These are phyloP conservation scores for Colletotrichum scovillei DNA, from an alignment of 2,329 filamentous ascomycete genomes.

Conservation along the genomic window DNA sequence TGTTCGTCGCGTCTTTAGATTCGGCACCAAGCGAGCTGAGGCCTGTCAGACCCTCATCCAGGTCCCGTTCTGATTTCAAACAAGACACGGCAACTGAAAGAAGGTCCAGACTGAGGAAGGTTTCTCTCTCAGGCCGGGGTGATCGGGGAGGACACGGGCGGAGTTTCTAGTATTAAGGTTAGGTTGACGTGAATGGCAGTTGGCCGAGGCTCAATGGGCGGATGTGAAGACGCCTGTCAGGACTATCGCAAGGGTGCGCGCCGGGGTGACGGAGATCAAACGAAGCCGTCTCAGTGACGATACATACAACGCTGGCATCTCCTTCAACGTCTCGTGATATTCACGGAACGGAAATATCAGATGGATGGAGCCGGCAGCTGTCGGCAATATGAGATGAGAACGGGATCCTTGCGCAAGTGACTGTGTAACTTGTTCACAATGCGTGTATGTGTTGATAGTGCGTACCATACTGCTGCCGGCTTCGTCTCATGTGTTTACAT, in stretches of 20 bases:
- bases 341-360: constrained; percentile 12
- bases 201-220: not conserved
- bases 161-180: constrained; percentile 2
- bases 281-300: constrained; percentile 27
- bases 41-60: not conserved
- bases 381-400: not conserved
- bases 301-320: not conserved
- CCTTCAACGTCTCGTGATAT: not conserved
- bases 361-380: not conserved
- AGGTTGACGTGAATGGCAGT: not conserved
- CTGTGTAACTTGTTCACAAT: not conserved
- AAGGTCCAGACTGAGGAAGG: constrained; percentile 3
- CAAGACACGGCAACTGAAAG: constrained; percentile 8
- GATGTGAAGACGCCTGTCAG: not conserved
- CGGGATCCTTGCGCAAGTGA: not conserved
- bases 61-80: not conserved
- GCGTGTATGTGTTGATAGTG: not conserved
- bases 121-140: not conserved
- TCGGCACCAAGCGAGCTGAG: not conserved
- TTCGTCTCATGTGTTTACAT: constrained; percentile 11
- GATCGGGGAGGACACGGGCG: not conserved
- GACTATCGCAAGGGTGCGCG: constrained; percentile 7
- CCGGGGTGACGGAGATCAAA: constrained; percentile 24
- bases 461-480: not conserved
- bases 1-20: constrained; percentile 15